phyloP scores from a whole-genome alignment of 176 grass and related monocot species.

The Zea mays region DNA sequence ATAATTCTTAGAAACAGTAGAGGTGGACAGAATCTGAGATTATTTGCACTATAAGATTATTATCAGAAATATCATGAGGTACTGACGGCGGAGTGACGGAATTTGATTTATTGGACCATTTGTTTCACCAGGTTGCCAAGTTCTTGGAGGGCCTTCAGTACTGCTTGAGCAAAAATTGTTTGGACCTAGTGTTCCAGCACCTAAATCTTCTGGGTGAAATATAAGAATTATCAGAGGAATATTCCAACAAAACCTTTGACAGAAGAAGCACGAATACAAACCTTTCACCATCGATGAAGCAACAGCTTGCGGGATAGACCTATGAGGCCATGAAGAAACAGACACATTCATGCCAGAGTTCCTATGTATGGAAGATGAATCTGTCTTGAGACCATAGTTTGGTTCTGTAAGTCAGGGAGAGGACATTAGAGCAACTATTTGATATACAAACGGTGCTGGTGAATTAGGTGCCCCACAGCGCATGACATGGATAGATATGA shows the following conservation, averaged over 20 bases:
- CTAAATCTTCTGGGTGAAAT: conserved; percentile 60
- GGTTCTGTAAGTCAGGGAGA: conserved; percentile 59
- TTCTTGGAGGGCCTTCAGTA: conserved; percentile 49
- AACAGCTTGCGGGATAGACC: conserved; percentile 51
- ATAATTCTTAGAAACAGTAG: conserved; percentile 27
- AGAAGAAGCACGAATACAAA: conserved; percentile 33
- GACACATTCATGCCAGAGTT: conserved; percentile 46
- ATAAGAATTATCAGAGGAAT: conserved; percentile 39
- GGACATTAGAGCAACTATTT: conserved; percentile 36
- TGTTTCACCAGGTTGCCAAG: conserved; percentile 52
- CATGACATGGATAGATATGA: not conserved
- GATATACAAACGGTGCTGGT: conserved; percentile 36
- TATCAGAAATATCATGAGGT: conserved; percentile 40
- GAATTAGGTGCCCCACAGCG: not conserved
- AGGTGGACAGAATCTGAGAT: not conserved
- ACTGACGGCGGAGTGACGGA: conserved; percentile 64
- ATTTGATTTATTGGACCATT: conserved; percentile 77
- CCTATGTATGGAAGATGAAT: conserved; percentile 53
- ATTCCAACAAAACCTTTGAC: conserved; percentile 14
- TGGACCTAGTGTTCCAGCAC: conserved; percentile 39
- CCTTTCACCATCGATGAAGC: conserved; percentile 62
- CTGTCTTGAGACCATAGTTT: conserved; percentile 50
- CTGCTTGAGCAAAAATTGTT: conserved; percentile 81
- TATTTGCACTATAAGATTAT: not conserved
- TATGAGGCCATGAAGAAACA: conserved; percentile 69